Evolutionary conservation across 371 early-diverging fungal genomes (phyloP).

Genomic region (Neoconidiobolus thromboides): DNA sequence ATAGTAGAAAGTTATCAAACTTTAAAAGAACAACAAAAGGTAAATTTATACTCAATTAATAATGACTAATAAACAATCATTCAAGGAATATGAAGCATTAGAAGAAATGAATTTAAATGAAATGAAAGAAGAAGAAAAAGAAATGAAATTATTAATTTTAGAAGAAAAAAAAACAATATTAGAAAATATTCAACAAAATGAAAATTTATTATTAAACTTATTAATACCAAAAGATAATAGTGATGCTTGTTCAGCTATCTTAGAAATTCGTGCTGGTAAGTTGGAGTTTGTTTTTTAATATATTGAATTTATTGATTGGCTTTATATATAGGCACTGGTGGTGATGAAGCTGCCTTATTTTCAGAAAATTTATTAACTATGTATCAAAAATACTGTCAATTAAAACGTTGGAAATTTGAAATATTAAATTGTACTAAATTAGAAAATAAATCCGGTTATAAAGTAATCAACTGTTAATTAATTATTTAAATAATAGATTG

Average conservation of each 20-base stretch:
- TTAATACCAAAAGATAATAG: constrained; percentile 39
- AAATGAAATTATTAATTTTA: background rate
- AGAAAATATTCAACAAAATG: constrained; percentile 13
- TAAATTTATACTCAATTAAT: too few species aligned
- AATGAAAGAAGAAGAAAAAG: background rate
- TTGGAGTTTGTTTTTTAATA: background rate
- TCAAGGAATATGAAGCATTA: too few species aligned
- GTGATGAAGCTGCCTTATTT: constrained; percentile 67
- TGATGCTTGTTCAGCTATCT: constrained; percentile 50
- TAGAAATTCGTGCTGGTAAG: constrained; percentile 55
- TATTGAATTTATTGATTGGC: background rate
- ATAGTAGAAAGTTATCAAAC: too few species aligned
- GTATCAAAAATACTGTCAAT: constrained; percentile 51
- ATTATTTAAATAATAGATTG: too few species aligned
- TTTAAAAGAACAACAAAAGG: too few species aligned
- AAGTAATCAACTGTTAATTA: constrained; percentile 20
- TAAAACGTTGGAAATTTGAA: constrained; percentile 49
- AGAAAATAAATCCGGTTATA: constrained; percentile 27
- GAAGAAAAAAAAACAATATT: background rate
- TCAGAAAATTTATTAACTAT: constrained; percentile 47
- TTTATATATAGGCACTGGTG: constrained; percentile 38
- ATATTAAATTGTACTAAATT: constrained; percentile 15
- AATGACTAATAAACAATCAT: too few species aligned
- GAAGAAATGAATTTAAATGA: background rate
- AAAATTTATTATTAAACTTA: constrained; percentile 21